Base-by-base conservation (phyloP, 305 asterid species). In the Stenogyne calaminthoides region DNA sequence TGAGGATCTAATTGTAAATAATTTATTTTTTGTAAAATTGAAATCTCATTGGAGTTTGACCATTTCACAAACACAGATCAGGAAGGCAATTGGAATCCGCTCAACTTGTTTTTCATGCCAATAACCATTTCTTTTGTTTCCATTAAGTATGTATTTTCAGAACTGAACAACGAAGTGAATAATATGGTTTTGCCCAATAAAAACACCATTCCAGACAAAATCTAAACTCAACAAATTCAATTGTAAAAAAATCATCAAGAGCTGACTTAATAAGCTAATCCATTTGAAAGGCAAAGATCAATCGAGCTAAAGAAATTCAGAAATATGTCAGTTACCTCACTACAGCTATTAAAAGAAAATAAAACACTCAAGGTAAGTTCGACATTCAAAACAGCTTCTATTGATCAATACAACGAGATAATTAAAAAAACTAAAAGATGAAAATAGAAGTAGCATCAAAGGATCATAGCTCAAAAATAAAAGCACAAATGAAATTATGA, bases 281-380 rank as follows among this genome's bases (percentile, higher is more conserved):
- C 71, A 47, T 14, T 51, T 25, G 16, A 14, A 36, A 73, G 27
- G 59, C 16, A 36, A 60, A 29, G 19, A 65, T 65, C 73, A 34
- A 55, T 69, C 69, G 16, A 78, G 72, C 69, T 46, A 27, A 55
- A 55, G 61, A 42, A 16, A 2, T 52, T 61, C 51, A 62, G 27
- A 68, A 20, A 25, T 10, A 62, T 42, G 51, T 15, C 12, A 27
- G 22, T 18, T 59, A 32, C 37, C 71, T 49, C 36, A 37, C 40
- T 61, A 16, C 49, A 52, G n/a, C 32, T 57, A 34, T 6, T 36
- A 51, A 51, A 29, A 54, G 64, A 11, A 9, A 40, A 40, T 4
- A 9, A 34, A 29, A 29, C 46, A 19, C 6, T 34, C 4, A 47
- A 29, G 2, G 2, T 0, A 49, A 32, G 29, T 58, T 71, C 52